phyloP scores from a whole-genome alignment of 306 rosid species.

The Cyclanthera cordifolia region DNA sequence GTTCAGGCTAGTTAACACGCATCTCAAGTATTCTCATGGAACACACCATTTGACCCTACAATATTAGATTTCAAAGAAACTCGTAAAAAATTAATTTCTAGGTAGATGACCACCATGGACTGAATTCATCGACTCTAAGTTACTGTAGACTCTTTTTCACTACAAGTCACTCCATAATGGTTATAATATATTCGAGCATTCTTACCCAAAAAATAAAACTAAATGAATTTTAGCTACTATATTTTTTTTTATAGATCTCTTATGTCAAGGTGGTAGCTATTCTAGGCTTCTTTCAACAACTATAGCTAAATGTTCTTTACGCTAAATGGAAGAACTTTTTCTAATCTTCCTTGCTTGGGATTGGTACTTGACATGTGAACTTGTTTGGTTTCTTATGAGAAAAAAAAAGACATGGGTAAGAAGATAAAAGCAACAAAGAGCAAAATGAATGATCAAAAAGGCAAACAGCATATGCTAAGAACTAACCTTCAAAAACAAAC shows the following conservation, averaged over 20 bases:
- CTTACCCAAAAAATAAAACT: neutral
- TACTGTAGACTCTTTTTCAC: no score
- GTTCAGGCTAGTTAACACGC: no score
- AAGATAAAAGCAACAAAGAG: neutral
- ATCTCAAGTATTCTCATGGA: no score
- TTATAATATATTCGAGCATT: neutral
- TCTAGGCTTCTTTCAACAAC: neutral
- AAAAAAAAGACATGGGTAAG: neutral
- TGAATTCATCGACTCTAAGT: no score
- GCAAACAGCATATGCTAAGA: neutral
- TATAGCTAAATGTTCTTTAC: slow-evolving; percentile 2
- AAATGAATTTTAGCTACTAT: neutral
- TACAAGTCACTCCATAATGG: no score
- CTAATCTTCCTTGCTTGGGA: neutral
- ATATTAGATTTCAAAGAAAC: no score
- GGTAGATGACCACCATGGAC: no score
- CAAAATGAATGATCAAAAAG: neutral
- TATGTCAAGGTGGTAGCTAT: neutral
- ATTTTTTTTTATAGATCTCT: neutral
- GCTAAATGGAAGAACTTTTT: neutral
- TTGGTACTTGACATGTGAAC: neutral
- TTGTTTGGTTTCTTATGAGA: neutral
- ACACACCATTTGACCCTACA: no score
- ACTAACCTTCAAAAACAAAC: slow-evolving; percentile 15
- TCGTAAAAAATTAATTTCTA: no score